Percentiles rank a stretch among this genome's conserved stretches.
These are phyloP conservation scores for Meira nashicola DNA, from an alignment of 1,284 basidiomycete species.

Conservation along the genomic window DNA sequence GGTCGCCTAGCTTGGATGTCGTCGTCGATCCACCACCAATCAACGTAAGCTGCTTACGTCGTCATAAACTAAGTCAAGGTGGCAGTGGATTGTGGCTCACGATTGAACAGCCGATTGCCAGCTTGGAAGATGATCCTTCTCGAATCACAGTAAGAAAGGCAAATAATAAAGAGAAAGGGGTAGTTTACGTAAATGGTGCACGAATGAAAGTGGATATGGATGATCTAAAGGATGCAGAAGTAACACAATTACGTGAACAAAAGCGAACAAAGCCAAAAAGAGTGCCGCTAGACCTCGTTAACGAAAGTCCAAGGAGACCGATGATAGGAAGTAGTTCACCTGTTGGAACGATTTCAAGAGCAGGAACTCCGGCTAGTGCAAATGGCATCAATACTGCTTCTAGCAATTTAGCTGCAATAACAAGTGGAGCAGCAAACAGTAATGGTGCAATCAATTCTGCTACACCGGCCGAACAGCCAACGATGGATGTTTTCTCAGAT, in stretches of 20 bases:
- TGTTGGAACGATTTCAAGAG: neutral
- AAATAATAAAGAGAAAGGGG: constrained; percentile 62
- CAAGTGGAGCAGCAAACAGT: neutral
- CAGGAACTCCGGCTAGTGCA: neutral
- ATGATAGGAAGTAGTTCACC: neutral
- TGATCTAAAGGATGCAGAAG: constrained; percentile 80
- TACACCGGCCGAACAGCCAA: neutral
- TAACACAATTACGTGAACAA: constrained; percentile 72
- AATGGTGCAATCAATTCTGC: constrained; percentile 10
- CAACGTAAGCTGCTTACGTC: constrained; percentile 72
- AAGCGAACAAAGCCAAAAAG: constrained; percentile 81
- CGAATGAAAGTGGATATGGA: constrained; percentile 82
- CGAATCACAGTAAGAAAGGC: constrained; percentile 65
- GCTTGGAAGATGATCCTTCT: constrained; percentile 67
- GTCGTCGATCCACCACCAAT: constrained; percentile 91
- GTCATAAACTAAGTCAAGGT: constrained; percentile 77
- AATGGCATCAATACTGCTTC: neutral
- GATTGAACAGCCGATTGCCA: constrained; percentile 75
- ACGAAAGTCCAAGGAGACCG: neutral
- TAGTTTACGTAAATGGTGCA: constrained; percentile 84
- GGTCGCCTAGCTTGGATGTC: constrained; percentile 80
- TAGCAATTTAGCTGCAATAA: neutral
- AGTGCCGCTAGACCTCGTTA: constrained; percentile 73
- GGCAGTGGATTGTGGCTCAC: constrained; percentile 97
- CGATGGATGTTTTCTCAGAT: constrained; percentile 30